A percentile compares a stretch with the other conserved stretches of the same genome.
Conservation (phyloP, 2,329 filamentous ascomycete genomes). For the Xylaria sp. region DNA sequence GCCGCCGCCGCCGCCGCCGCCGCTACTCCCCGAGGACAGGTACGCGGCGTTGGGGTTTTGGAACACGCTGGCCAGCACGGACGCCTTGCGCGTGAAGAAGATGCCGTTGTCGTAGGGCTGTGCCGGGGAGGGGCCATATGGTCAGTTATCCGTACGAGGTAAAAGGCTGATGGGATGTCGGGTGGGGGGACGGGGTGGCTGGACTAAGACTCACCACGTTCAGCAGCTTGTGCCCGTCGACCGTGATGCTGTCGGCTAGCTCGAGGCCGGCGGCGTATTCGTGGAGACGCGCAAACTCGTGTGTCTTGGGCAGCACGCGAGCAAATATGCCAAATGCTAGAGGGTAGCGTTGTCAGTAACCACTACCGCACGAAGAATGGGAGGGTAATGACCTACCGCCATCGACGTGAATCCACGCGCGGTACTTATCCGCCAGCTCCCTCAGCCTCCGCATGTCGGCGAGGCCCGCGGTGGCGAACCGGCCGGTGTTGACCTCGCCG, state of each 20-base stretch:
- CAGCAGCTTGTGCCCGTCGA: slow-evolving; percentile 88
- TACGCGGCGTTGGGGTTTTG: slow-evolving; percentile 87
- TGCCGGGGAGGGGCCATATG: too few species aligned
- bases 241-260: slow-evolving; percentile 83
- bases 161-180: neutral
- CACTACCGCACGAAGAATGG: neutral
- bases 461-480: slow-evolving; percentile 66
- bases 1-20: slow-evolving; percentile 39
- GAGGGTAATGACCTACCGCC: slow-evolving; percentile 54
- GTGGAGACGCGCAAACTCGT: slow-evolving; percentile 59
- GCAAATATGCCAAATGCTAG: slow-evolving; percentile 83
- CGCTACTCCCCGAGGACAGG: slow-evolving; percentile 51
- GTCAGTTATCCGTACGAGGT: too few species aligned
- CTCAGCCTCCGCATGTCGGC: slow-evolving; percentile 67
- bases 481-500: slow-evolving; percentile 88
- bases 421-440: slow-evolving; percentile 69
- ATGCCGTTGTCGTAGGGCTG: slow-evolving; percentile 90
- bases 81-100: slow-evolving; percentile 73
- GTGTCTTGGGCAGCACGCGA: slow-evolving; percentile 60
- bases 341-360: slow-evolving; percentile 3
- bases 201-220: slow-evolving; percentile 66
- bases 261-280: slow-evolving; percentile 66
- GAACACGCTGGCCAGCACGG: slow-evolving; percentile 66
- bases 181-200: neutral
- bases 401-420: slow-evolving; percentile 88